These are phyloP conservation scores for Bondarzewia mesenterica DNA, from an alignment of 1,284 basidiomycete genomes.

Conservation along the genomic window DNA sequence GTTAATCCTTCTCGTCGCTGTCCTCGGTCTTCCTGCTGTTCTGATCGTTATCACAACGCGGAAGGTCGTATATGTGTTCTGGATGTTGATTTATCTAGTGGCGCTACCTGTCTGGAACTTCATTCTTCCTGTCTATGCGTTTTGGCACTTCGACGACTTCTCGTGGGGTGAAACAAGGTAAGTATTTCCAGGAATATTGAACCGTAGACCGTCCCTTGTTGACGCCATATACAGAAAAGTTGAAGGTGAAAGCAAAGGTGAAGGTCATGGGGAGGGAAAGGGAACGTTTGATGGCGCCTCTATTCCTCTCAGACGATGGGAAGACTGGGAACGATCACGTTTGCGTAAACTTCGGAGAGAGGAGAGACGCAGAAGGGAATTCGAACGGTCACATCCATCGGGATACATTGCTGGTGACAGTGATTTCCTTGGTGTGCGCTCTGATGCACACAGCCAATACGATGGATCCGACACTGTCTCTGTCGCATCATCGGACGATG, in stretches of 20 bases:
- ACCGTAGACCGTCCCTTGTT: not conserved
- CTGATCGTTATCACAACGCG: conserved; percentile 91
- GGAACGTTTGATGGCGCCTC: conserved; percentile 48
- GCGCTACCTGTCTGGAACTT: conserved; percentile 97
- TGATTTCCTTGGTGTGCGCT: conserved; percentile 42
- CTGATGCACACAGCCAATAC: conserved; percentile 52
- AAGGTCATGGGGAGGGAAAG: conserved; percentile 61
- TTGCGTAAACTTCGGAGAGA: conserved; percentile 88
- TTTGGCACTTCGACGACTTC: conserved; percentile 99
- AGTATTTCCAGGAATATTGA: conserved; percentile 17
- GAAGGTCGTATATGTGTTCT: conserved; percentile 93
- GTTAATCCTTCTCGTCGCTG: conserved; percentile 80
- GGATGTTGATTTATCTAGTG: conserved; percentile 94
- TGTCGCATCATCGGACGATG: conserved; percentile 82
- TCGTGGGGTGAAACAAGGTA: conserved; percentile 97
- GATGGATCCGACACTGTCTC: conserved; percentile 73
- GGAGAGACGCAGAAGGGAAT: conserved; percentile 74
- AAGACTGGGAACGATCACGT: conserved; percentile 98
- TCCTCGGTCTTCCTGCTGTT: conserved; percentile 89
- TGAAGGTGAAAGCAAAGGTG: conserved; percentile 73
- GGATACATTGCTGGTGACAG: conserved; percentile 55
- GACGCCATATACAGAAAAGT: conserved; percentile 66
- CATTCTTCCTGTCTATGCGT: conserved; percentile 87
- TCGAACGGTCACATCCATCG: conserved; percentile 66
- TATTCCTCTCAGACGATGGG: conserved; percentile 92